Percentiles rank a stretch among this genome's conserved stretches.
These are phyloP conservation scores for Trichoderma gamsii DNA, from an alignment of 495 filamentous ascomycete species.

Conservation along the genomic window DNA sequence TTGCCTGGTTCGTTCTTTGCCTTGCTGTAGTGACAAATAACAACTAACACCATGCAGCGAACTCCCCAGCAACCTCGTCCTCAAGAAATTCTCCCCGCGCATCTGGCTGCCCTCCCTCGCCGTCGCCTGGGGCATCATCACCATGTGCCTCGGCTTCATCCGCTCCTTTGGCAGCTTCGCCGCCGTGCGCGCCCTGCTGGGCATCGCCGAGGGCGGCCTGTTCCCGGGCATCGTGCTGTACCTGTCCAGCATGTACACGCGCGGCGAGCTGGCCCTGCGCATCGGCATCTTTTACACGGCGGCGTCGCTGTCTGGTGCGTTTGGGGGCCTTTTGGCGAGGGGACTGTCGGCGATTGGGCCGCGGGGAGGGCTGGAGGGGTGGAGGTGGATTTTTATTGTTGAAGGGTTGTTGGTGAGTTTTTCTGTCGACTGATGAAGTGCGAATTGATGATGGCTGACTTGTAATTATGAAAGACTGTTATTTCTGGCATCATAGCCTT, in stretches of 20 bases:
- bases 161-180: slow-evolving; percentile 68
- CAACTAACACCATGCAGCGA: slow-evolving; percentile 44
- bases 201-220: slow-evolving; percentile 49
- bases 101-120: slow-evolving; percentile 54
- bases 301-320: slow-evolving; percentile 48
- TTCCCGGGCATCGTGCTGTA: slow-evolving; percentile 47
- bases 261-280: slow-evolving; percentile 39
- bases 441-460: not conserved
- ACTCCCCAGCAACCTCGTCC: slow-evolving; percentile 74
- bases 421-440: not conserved
- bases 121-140: slow-evolving; percentile 49
- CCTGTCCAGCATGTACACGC: slow-evolving; percentile 37
- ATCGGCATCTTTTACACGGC: slow-evolving; percentile 46
- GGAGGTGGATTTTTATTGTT: slow-evolving; percentile 53
- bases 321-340: slow-evolving; percentile 35
- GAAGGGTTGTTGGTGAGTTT: slow-evolving; percentile 49
- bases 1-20: slow-evolving; percentile 26
- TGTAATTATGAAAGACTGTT: slow-evolving; percentile 43
- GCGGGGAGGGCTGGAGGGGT: slow-evolving; percentile 38
- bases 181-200: slow-evolving; percentile 71
- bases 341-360: slow-evolving; percentile 39
- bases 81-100: slow-evolving; percentile 64
- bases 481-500: slow-evolving; percentile 56
- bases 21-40: no score
- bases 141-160: slow-evolving; percentile 69